Base-by-base conservation (phyloP, 768 basidiomycete genomes). In the Tricholomella constricta region DNA sequence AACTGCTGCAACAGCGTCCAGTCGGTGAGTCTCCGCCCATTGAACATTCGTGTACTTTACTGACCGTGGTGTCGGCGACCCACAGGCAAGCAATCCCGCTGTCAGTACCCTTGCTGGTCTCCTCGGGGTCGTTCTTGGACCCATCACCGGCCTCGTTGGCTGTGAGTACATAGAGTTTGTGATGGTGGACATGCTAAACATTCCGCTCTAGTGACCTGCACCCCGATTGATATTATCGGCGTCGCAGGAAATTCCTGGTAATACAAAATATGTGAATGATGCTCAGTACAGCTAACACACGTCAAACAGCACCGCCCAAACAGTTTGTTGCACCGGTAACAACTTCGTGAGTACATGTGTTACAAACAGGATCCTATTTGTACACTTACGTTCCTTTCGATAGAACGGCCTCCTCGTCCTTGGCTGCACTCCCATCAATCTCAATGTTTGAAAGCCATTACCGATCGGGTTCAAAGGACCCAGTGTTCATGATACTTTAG, bases 241-340 rank as follows among this genome's bases (percentile, higher is more conserved):
- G 22, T 11, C 12, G 45, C 45, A 43, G 22, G 37, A 14, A 56
- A 49, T 22, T 29, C 45, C 36, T 56, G 59, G 48, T 52, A 43
- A 10, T 23, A 9, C n/a, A n/a, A n/a, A n/a, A n/a, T n/a, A n/a
- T n/a, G n/a, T n/a, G n/a, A n/a, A 4, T 25, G 22, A 27, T n/a
- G n/a, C n/a, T n/a, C n/a, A n/a, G n/a, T n/a, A n/a, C n/a, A n/a
- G n/a, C 35, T 40, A 17, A 35, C 26, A 15, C 12, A 10, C 9
- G 20, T 10, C 9, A 40, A 40, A 40, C 11, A 58, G 62, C 55
- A 37, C 34, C 20, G 11, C 37, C 10, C 57, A 63, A 45, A 31
- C 55, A 12, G 57, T 47, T 41, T 63, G 62, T 51, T 63, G 62
- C 56, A 48, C 51, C 22, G 52, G 54, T 29, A 52, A 63, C 50